A percentile compares a stretch with the other conserved stretches of the same genome.
phyloP scores from a whole-genome alignment of 768 basidiomycete species.

The Cystobasidiopsis lactophilus region DNA sequence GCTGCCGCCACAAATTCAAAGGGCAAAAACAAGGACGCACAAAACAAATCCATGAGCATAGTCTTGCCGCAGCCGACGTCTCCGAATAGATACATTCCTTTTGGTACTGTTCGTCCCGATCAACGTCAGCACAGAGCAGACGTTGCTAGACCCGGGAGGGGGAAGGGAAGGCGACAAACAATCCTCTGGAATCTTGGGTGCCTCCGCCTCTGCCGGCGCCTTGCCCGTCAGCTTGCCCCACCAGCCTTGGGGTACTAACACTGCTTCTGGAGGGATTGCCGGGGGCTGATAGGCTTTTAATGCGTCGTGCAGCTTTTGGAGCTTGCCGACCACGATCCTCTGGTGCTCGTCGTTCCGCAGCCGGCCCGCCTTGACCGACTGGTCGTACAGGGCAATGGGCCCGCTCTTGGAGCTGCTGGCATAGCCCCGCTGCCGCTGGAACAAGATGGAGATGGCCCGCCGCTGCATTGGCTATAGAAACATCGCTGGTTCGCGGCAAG shows the following conservation, averaged over 20 bases:
- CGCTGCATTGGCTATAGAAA: too few relatives aligned
- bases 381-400: constrained; percentile 24
- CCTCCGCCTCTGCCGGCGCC: too few relatives aligned
- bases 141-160: too few relatives aligned
- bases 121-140: too few relatives aligned
- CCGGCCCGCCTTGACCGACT: constrained; percentile 32
- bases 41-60: constrained; percentile 98
- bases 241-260: too few relatives aligned
- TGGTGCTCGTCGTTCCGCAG: constrained; percentile 65
- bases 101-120: constrained; percentile 37
- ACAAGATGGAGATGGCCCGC: too few relatives aligned
- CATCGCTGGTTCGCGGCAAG: too few relatives aligned
- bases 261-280: too few relatives aligned
- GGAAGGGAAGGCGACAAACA: too few relatives aligned
- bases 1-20: too few relatives aligned
- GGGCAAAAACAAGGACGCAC: constrained; percentile 41
- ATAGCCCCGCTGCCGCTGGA: too few relatives aligned
- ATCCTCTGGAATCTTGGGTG: constrained; percentile 21
- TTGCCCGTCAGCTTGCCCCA: too few relatives aligned
- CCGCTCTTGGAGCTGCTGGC: not conserved
- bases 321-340: constrained; percentile 52
- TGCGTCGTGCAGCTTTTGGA: constrained; percentile 57
- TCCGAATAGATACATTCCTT: constrained; percentile 83
- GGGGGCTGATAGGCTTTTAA: constrained; percentile 51
- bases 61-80: constrained; percentile 95